Evolutionary conservation across 2,329 filamentous ascomycete species (phyloP).

Genomic region (Aspergillus fischeri): DNA sequence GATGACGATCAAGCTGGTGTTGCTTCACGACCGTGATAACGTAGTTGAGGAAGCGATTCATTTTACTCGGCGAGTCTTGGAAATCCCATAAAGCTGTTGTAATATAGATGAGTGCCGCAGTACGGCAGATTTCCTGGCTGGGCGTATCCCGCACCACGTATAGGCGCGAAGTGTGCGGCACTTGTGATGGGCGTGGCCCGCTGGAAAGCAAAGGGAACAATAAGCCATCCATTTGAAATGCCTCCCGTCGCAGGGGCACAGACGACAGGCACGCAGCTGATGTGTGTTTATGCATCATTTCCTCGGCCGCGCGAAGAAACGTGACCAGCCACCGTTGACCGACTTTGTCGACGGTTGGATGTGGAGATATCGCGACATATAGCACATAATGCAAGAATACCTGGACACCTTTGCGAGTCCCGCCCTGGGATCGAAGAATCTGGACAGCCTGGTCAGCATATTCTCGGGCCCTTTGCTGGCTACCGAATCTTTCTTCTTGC

Average conservation of each 20-base stretch:
- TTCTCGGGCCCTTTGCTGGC: conserved; percentile 20
- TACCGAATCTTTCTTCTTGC: conserved; percentile 38
- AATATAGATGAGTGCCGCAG: conserved; percentile 37
- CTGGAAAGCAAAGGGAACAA: conserved; percentile 39
- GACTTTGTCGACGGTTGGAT: conserved; percentile 9
- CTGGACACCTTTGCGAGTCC: conserved; percentile 20
- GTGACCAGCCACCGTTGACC: conserved; percentile 28
- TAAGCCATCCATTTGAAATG: conserved; percentile 36
- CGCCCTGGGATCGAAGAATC: conserved; percentile 27
- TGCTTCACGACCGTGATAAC: conserved; percentile 22
- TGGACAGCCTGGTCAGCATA: conserved; percentile 31
- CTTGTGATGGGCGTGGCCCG: conserved; percentile 36
- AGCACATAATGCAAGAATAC: conserved; percentile 34
- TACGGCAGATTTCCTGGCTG: conserved; percentile 34
- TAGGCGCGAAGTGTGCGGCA: conserved; percentile 32
- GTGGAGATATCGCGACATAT: conserved; percentile 25
- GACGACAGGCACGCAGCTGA: conserved; percentile 21
- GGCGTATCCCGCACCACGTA: conserved; percentile 33
- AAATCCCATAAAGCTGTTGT: conserved; percentile 35
- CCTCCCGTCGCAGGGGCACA: conserved; percentile 25
- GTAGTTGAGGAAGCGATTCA: conserved; percentile 30
- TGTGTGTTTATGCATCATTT: conserved; percentile 30
- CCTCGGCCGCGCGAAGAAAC: conserved; percentile 34
- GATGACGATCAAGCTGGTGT: conserved; percentile 31
- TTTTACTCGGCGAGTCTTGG: conserved; percentile 26